Evolutionary conservation across 495 filamentous ascomycete species (phyloP).

Genomic region (Thermothielavioides terrestris): DNA sequence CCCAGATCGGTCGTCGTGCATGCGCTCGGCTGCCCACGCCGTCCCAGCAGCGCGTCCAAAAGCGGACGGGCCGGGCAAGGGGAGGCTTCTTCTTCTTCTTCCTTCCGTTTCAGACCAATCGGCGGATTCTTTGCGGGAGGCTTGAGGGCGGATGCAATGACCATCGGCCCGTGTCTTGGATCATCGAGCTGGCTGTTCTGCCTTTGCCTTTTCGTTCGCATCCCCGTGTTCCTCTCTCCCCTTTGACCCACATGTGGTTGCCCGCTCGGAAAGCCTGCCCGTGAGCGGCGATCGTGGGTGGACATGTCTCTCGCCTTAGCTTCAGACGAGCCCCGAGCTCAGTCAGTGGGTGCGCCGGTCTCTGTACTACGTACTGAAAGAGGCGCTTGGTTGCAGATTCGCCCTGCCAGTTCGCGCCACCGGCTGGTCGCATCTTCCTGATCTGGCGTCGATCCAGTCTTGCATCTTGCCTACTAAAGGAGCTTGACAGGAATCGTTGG

Average conservation of each 20-base stretch:
- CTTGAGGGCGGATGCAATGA: background rate
- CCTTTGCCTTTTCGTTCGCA: background rate
- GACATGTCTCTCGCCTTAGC: background rate
- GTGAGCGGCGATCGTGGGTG: background rate
- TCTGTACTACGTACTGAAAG: too few relatives aligned
- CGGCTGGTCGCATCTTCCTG: background rate
- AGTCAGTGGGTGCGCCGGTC: too few relatives aligned
- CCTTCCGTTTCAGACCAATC: background rate
- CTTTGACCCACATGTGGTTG: background rate
- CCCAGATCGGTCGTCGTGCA: constrained; percentile 5
- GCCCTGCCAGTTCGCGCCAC: background rate
- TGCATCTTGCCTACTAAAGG: background rate
- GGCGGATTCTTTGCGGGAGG: background rate
- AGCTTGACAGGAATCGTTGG: background rate
- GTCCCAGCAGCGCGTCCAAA: background rate
- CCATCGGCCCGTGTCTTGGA: constrained; percentile 2
- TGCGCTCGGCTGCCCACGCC: background rate
- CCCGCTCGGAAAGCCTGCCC: background rate
- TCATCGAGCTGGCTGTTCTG: background rate
- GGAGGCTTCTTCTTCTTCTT: background rate
- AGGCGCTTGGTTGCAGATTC: background rate
- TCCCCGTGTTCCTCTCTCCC: background rate
- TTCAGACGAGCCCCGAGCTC: too few relatives aligned
- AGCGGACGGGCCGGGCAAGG: background rate
- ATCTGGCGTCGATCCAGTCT: background rate